Percentiles rank a stretch among this genome's conserved stretches.
Evolutionary conservation across 179 eudicot species (phyloP).

Genomic region (Monotropa hypopitys): DNA sequence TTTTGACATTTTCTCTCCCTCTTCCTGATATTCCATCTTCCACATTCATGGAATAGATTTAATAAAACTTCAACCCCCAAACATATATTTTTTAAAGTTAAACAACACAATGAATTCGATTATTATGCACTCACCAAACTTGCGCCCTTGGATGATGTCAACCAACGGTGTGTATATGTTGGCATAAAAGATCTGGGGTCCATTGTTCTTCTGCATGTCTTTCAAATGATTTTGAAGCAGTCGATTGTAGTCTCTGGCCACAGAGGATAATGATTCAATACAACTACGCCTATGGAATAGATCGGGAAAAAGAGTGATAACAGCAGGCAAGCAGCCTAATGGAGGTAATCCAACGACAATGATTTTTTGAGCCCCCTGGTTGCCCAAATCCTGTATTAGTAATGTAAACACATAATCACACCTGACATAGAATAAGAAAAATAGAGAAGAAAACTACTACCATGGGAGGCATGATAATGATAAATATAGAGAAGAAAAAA

Average conservation of each 20-base stretch:
- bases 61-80: too few relatives aligned
- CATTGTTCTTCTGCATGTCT: conserved; percentile 10
- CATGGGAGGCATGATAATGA: too few relatives aligned
- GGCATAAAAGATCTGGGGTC: neutral
- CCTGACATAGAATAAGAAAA: too few relatives aligned
- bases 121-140: conserved; percentile 12
- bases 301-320: conserved; percentile 26
- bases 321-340: conserved; percentile 39
- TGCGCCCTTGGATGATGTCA: conserved; percentile 12
- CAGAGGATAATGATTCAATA: conserved; percentile 20
- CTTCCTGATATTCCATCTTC: too few relatives aligned
- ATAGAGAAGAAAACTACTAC: too few relatives aligned
- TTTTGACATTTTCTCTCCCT: too few relatives aligned
- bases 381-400: conserved; percentile 28
- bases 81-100: too few relatives aligned
- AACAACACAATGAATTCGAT: too few relatives aligned
- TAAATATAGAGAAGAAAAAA: too few relatives aligned
- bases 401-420: too few relatives aligned
- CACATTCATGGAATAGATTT: too few relatives aligned
- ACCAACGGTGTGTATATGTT: conserved; percentile 15
- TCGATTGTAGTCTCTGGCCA: conserved; percentile 28
- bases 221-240: conserved; percentile 25
- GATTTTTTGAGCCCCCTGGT: conserved; percentile 24
- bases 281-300: conserved; percentile 20
- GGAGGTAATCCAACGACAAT: conserved; percentile 31